Conservation (phyloP, 2,329 filamentous ascomycete species). For the Zalaria sp. region DNA sequence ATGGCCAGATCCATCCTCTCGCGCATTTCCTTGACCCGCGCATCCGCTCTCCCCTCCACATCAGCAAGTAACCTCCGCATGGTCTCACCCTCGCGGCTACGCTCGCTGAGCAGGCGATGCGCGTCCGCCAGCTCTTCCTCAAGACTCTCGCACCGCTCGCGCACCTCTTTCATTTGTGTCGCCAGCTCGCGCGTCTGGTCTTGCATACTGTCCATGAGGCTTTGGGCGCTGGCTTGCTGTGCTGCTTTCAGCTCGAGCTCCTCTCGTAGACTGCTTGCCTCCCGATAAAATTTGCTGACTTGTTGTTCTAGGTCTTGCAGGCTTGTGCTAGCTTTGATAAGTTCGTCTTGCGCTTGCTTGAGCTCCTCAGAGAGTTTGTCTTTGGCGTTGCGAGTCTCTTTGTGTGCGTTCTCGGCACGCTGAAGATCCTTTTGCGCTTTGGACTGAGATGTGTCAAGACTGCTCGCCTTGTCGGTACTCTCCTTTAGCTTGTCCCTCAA, state of each 20-base stretch:
- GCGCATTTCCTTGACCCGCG: slow-evolving; percentile 75
- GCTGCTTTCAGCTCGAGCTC: slow-evolving; percentile 74
- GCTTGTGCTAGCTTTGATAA: slow-evolving; percentile 39
- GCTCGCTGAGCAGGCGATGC: slow-evolving; percentile 71
- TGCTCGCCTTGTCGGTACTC: slow-evolving; percentile 56
- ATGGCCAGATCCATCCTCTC: slow-evolving; percentile 76
- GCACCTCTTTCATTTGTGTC: slow-evolving; percentile 81
- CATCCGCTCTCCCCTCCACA: slow-evolving; percentile 69
- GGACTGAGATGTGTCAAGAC: slow-evolving; percentile 66
- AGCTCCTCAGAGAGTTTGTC: slow-evolving; percentile 63
- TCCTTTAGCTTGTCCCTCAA: slow-evolving; percentile 66
- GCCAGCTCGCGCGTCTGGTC: slow-evolving; percentile 81
- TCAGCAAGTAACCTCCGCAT: slow-evolving; percentile 84
- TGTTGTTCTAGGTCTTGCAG: slow-evolving; percentile 65
- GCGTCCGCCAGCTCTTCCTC: slow-evolving; percentile 88
- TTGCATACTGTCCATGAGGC: slow-evolving; percentile 78
- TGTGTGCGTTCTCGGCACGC: slow-evolving; percentile 62
- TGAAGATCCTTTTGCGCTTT: slow-evolving; percentile 64
- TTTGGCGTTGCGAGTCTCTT: slow-evolving; percentile 57
- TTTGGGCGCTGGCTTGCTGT: slow-evolving; percentile 75
- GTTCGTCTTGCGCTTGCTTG: slow-evolving; percentile 56
- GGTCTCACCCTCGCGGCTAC: slow-evolving; percentile 82
- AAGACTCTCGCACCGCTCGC: slow-evolving; percentile 66
- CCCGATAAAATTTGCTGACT: slow-evolving; percentile 50
- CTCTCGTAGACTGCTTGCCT: slow-evolving; percentile 55